Base-by-base conservation (phyloP, 257 asterid species). In the Ocimum tenuiflorum region DNA sequence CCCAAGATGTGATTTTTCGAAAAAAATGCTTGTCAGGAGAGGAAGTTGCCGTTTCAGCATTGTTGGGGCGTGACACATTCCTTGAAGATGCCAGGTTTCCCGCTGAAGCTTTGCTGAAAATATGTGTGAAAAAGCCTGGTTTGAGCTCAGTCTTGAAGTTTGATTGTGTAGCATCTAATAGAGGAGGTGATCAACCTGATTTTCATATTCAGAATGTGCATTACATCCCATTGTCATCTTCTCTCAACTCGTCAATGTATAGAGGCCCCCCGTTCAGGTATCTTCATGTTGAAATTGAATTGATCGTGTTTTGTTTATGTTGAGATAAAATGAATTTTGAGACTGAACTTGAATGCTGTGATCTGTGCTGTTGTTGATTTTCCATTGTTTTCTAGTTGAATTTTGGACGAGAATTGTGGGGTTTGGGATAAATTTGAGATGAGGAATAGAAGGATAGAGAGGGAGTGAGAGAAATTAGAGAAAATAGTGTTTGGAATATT, bases 21-120 rank as follows among this genome's bases (percentile, higher is more conserved):
- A 92, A 75, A 77, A 92, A 86, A 72, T 77, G 77, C 39, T 69
- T 71, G 47, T 78, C 96, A 0, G 96, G 95, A 8, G 98, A 92
- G 76, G 97, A 89, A 81, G 81, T 89, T 51, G 95, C 91, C 33
- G 72, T 89, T 70, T 89, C 96, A 61, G 97, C 96, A 55, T 63
- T 92, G 65, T 63, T 92, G 73, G 86, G 88, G 15, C 60, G 60
- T 15, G 83, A 72, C 1, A 52, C 79, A 3, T 68, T 52, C 67
- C 72, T 63, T 45, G 88, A 69, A 65, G 78, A 72, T 42, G 54
- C 75, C 24, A 78, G 65, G 60, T 79, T 76, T 17, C 95, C 86
- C 14, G 63, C 77, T 11, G 83, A 89, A 63, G 86, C 95, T 63
- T 70, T 77, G 80, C 59, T 92, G 82, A 92, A 92, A 81, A 82